Evolutionary conservation across 805 yeast genomes (phyloP), one percentile per base, ranked within the genome.

Genomic region (Lipomyces starkeyi): DNA sequence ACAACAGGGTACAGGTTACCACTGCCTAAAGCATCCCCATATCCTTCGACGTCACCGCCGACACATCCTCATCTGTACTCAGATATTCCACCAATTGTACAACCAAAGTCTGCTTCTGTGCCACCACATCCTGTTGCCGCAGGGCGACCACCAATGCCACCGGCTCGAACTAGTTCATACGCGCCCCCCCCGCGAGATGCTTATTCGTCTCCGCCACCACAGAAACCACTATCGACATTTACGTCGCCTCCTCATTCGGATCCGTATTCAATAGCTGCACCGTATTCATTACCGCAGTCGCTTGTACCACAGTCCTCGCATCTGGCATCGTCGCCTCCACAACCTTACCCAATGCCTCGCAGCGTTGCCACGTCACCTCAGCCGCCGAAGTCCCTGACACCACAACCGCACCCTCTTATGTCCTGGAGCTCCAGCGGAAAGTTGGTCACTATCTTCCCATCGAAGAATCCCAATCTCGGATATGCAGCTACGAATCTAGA

Each of bases 341-440:
- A 27, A 34, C 13, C 54, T 13, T 11, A 53, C 17, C 22, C 49
- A 17, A 17, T 17, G 49, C 49, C 49, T 43, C 49, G 49, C 11
- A 43, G 49, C 7, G 34, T 32, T 2, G 53, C 22, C 2, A 20
- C 64, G 13, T 63, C 60, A 22, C 61, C 60, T 53, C 58, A 59
- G 17, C 53, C 29, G 17, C 40, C 17, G 40, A 17, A 57, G 32
- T 22, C 61, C 3, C 14, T n/a, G 14, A 34, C 29, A 34, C 67
- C 67, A 2, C 65, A 53, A 14, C 63, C 69, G 7, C 72, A 70
- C 61, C 97, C 97, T 0, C 75, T 92, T 43, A 89, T 91, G 76
- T 82, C 84, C 66, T 92, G 95, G 90, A 66, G 68, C 35, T 81
- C 86, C 34, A 79, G 79, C 25, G 81, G 86, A 6, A 83, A 80